Conservation (phyloP, 2,329 filamentous ascomycete species). For the Trichoderma sp. region DNA sequence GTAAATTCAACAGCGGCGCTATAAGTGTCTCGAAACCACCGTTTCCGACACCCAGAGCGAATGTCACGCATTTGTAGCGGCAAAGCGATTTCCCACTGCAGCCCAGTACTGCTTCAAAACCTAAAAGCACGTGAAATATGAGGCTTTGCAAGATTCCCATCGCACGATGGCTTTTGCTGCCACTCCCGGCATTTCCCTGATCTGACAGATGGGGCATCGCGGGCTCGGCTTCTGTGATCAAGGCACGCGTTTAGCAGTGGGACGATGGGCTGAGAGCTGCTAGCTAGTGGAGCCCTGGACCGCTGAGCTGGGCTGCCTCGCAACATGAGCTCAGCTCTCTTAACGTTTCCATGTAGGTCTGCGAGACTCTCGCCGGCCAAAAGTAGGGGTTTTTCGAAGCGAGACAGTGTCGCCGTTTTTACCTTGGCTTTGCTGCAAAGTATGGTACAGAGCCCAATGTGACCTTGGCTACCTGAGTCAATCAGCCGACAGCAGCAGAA, state of each 20-base stretch:
- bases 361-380: not conserved
- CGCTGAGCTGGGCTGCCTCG: not conserved
- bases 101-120: not conserved
- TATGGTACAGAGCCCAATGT: not conserved
- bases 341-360: not conserved
- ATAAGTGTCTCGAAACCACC: not conserved
- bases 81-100: not conserved
- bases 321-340: not conserved
- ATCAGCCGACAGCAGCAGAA: not conserved
- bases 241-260: slow-evolving; percentile 14
- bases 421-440: not conserved
- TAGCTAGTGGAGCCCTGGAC: slow-evolving; percentile 10
- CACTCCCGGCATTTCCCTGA: not conserved
- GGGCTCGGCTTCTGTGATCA: not conserved
- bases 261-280: slow-evolving; percentile 13
- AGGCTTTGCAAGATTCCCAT: not conserved
- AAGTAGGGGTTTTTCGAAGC: not conserved
- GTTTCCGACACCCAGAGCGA: not conserved
- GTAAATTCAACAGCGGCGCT: not conserved
- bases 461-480: not conserved
- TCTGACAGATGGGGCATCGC: slow-evolving; percentile 9
- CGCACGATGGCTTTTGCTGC: not conserved
- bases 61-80: not conserved
- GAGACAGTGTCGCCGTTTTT: not conserved
- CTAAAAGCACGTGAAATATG: not conserved